phyloP scores from a whole-genome alignment of 192 early-diverging fungal species.

The Kappamyces sp. region DNA sequence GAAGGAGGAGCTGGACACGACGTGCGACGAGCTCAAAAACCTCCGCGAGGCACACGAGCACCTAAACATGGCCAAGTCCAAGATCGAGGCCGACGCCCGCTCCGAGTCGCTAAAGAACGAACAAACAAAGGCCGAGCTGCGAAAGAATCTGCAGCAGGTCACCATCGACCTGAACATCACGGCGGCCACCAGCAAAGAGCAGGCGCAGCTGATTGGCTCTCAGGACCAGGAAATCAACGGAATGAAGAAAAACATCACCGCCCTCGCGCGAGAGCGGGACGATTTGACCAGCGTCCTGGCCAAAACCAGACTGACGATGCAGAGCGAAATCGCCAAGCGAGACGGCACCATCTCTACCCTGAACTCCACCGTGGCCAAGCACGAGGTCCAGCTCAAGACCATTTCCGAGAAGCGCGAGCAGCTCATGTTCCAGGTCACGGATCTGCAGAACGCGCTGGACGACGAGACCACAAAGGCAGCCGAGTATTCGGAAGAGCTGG shows the following conservation, averaged over 20 bases:
- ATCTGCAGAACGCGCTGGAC: slow-evolving; percentile 48
- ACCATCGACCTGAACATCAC: slow-evolving; percentile 23
- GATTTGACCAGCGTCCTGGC: slow-evolving; percentile 33
- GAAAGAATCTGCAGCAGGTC: neutral
- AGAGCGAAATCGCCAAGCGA: slow-evolving; percentile 34
- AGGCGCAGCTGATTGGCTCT: slow-evolving; percentile 25
- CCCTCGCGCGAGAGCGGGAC: slow-evolving; percentile 35
- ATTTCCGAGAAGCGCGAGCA: slow-evolving; percentile 50
- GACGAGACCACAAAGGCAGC: slow-evolving; percentile 43
- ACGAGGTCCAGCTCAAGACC: slow-evolving; percentile 32
- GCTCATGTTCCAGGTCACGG: slow-evolving; percentile 54
- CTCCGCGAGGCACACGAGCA: slow-evolving; percentile 19
- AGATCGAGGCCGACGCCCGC: slow-evolving; percentile 15
- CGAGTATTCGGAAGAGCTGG: slow-evolving; percentile 41
- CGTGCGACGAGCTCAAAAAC: slow-evolving; percentile 26
- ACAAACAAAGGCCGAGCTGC: slow-evolving; percentile 10
- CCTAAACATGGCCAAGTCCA: slow-evolving; percentile 6
- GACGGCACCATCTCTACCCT: slow-evolving; percentile 41
- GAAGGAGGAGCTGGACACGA: slow-evolving; percentile 30
- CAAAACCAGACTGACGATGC: slow-evolving; percentile 32
- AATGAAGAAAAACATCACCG: slow-evolving; percentile 32
- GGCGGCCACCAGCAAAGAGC: slow-evolving; percentile 28
- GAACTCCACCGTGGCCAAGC: slow-evolving; percentile 26
- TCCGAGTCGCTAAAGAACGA: neutral
- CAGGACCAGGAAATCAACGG: slow-evolving; percentile 39